Evolutionary conservation across 129 eudicot species (phyloP).

Genomic region (Gnaphalium uliginosum): DNA sequence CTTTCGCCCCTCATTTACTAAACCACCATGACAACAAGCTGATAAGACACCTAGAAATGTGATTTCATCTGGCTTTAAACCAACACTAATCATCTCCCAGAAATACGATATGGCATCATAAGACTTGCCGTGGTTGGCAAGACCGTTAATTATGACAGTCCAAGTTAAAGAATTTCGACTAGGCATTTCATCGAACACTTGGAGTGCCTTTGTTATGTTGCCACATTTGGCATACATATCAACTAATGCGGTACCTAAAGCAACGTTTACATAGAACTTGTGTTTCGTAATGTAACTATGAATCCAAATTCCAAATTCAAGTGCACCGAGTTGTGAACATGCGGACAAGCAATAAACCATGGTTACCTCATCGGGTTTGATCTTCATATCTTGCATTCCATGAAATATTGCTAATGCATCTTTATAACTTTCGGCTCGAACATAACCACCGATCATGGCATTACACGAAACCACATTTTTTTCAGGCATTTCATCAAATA

Average conservation of each 20-base stretch:
- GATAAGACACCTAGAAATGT: conserved; percentile 66
- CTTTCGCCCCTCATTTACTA: conserved; percentile 64
- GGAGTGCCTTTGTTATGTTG: conserved; percentile 55
- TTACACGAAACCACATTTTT: conserved; percentile 66
- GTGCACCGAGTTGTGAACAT: conserved; percentile 73
- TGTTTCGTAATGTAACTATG: conserved; percentile 54
- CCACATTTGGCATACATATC: conserved; percentile 92
- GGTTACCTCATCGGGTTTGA: conserved; percentile 68
- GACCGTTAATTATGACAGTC: conserved; percentile 62
- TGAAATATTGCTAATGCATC: conserved; percentile 59
- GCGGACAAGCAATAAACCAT: conserved; percentile 65
- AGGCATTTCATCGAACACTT: conserved; percentile 55
- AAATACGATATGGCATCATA: conserved; percentile 52
- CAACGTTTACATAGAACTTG: conserved; percentile 44
- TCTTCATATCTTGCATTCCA: conserved; percentile 47
- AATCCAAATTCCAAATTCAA: conserved; percentile 78
- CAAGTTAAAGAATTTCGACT: conserved; percentile 55
- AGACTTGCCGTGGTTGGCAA: conserved; percentile 68
- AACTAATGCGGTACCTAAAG: conserved; percentile 65
- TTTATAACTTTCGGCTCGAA: conserved; percentile 49
- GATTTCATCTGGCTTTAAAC: conserved; percentile 62
- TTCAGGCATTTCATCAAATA: conserved; percentile 62
- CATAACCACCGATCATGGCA: conserved; percentile 68
- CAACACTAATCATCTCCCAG: conserved; percentile 52
- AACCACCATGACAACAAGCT: conserved; percentile 86